Percentiles rank a stretch among this genome's conserved stretches.
phyloP scores from a whole-genome alignment of 2,329 filamentous ascomycete genomes.

The Exophiala oligosperma region DNA sequence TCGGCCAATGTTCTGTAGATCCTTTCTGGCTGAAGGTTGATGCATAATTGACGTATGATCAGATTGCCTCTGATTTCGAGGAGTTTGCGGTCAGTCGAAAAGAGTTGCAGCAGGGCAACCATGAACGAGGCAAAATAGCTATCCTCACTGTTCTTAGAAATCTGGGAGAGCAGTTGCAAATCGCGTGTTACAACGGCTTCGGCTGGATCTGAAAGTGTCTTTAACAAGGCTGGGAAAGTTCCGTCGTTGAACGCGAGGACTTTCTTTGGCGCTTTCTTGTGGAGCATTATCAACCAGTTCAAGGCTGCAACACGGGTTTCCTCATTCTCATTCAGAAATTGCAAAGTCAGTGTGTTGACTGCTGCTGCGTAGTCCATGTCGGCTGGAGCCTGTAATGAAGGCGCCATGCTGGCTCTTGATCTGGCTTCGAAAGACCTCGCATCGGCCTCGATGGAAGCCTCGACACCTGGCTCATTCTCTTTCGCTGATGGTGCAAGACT shows the following conservation, averaged over 20 bases:
- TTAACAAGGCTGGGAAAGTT: constrained; percentile 91
- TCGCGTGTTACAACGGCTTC: constrained; percentile 96
- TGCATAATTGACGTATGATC: constrained; percentile 92
- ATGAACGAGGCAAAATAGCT: constrained; percentile 98
- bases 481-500: constrained; percentile 3
- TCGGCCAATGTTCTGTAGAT: constrained; percentile 96
- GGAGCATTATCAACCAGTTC: constrained; percentile 96
- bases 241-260: constrained; percentile 95
- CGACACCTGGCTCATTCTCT: constrained; percentile 10
- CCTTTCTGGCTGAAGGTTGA: constrained; percentile 87
- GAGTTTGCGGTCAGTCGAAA: constrained; percentile 88
- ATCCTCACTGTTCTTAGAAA: constrained; percentile 94
- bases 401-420: constrained; percentile 46
- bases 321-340: constrained; percentile 96
- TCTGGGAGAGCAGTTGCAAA: constrained; percentile 88
- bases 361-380: constrained; percentile 96
- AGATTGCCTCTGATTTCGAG: constrained; percentile 91
- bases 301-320: constrained; percentile 90
- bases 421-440: constrained; percentile 32
- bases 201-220: constrained; percentile 91
- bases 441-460: constrained; percentile 13
- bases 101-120: constrained; percentile 92
- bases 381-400: constrained; percentile 43
- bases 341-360: constrained; percentile 85
- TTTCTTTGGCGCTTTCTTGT: constrained; percentile 89